phyloP scores from a whole-genome alignment of 2,329 filamentous ascomycete species.

The Metarhizium humberi region DNA sequence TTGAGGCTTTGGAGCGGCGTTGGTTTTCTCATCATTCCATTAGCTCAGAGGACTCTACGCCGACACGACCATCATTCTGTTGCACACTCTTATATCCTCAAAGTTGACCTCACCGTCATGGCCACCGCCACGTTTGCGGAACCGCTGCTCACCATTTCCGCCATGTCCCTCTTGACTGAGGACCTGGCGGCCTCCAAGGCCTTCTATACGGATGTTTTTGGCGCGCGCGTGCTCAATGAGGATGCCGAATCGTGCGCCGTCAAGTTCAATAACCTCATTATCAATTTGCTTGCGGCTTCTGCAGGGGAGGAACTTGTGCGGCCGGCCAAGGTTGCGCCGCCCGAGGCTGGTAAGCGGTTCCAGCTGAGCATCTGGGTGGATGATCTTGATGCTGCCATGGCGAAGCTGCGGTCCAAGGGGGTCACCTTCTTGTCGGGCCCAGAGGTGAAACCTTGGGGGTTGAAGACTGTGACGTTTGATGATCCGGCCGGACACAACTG shows the following conservation, averaged over 20 bases:
- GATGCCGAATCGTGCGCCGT: constrained; percentile 9
- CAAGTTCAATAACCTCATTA: constrained; percentile 7
- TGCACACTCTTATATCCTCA: neutral
- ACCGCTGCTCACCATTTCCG: neutral
- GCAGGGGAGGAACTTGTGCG: neutral
- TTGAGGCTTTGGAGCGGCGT: too few relatives aligned
- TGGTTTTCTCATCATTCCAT: too few relatives aligned
- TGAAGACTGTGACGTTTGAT: constrained; percentile 7
- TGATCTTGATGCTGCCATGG: constrained; percentile 8
- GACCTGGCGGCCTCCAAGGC: neutral
- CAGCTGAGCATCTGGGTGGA: constrained; percentile 8
- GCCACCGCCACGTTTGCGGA: neutral
- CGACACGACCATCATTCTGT: too few relatives aligned
- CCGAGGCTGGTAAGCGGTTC: neutral
- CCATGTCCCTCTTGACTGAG: constrained; percentile 7
- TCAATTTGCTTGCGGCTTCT: constrained; percentile 5
- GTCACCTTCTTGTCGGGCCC: constrained; percentile 7
- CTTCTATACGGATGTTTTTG: constrained; percentile 4
- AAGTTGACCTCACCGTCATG: neutral
- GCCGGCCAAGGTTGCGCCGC: neutral
- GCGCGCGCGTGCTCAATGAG: constrained; percentile 6
- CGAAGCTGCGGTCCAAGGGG: constrained; percentile 2
- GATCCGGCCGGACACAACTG: constrained; percentile 8
- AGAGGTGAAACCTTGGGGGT: constrained; percentile 8
- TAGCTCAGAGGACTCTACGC: too few relatives aligned